phyloP scores from a whole-genome alignment of 208 protist species.

The Balamuthia mandrillaris region DNA sequence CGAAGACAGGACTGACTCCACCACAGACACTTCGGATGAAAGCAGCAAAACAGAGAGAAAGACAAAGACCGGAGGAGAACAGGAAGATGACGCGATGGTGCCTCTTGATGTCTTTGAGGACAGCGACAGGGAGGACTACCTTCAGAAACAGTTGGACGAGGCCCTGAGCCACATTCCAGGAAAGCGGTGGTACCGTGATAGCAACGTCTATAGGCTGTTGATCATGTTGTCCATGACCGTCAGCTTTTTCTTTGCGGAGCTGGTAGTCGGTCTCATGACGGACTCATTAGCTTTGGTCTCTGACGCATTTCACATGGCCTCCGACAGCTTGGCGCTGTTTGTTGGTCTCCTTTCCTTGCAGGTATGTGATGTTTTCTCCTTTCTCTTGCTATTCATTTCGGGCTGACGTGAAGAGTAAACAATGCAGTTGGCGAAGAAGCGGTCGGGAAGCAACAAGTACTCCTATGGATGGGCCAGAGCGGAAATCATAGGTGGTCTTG shows the following conservation, averaged over 20 bases:
- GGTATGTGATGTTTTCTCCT: neutral
- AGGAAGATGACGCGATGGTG: too few relatives aligned
- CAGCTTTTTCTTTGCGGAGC: neutral
- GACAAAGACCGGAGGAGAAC: too few relatives aligned
- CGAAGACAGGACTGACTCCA: neutral
- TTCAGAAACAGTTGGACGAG: neutral
- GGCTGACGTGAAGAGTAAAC: neutral
- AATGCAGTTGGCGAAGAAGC: neutral
- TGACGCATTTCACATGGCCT: conserved; percentile 15
- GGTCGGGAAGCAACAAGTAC: neutral
- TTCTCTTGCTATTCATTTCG: neutral
- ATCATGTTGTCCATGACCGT: neutral
- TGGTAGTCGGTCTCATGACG: neutral
- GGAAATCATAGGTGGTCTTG: conserved; percentile 37
- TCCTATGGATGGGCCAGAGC: neutral
- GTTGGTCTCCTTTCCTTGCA: neutral
- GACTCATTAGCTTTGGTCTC: neutral
- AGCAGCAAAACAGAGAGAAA: too few relatives aligned
- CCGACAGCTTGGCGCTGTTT: neutral
- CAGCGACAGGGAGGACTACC: too few relatives aligned
- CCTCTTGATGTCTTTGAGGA: too few relatives aligned
- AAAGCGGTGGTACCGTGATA: neutral
- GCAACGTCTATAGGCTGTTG: neutral
- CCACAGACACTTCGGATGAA: neutral
- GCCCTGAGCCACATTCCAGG: neutral